phyloP scores from a whole-genome alignment of 2,329 filamentous ascomycete genomes.

The Drechslerella dactyloides region DNA sequence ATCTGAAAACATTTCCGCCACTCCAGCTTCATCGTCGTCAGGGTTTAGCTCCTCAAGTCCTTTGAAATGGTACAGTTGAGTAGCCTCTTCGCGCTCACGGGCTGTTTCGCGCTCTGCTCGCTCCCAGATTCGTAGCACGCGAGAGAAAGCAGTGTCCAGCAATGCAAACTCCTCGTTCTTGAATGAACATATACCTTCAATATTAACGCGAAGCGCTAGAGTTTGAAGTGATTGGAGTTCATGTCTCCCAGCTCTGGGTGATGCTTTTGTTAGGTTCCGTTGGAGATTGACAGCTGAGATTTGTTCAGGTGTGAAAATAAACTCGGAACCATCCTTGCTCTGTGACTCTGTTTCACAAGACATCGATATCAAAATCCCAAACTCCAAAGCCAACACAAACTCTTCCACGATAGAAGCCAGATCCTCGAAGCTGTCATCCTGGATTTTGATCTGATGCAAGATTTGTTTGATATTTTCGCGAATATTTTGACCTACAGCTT shows the following conservation, averaged over 20 bases:
- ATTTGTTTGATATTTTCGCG: constrained; percentile 43
- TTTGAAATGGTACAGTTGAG: constrained; percentile 48
- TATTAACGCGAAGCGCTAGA: constrained; percentile 23
- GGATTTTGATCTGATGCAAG: constrained; percentile 26
- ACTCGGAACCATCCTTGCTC: constrained; percentile 12
- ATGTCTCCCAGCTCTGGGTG: constrained; percentile 15
- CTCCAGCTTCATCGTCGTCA: constrained; percentile 45
- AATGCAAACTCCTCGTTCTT: constrained; percentile 18
- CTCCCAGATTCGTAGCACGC: constrained; percentile 37
- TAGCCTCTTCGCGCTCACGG: constrained; percentile 37
- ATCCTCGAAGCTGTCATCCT: constrained; percentile 45
- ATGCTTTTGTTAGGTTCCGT: not conserved
- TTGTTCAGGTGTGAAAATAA: constrained; percentile 20
- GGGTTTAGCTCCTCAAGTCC: constrained; percentile 39
- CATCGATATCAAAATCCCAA: constrained; percentile 31
- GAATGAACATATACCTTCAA: constrained; percentile 24
- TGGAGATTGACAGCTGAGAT: not conserved
- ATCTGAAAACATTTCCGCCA: constrained; percentile 46
- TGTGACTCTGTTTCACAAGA: constrained; percentile 18
- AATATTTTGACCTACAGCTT: constrained; percentile 22
- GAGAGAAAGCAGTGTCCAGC: constrained; percentile 20
- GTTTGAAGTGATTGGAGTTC: constrained; percentile 28
- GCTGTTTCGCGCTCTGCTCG: constrained; percentile 39
- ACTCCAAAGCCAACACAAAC: constrained; percentile 30
- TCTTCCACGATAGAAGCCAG: constrained; percentile 34